Conservation (phyloP, 202 grass and related monocot genomes). For the Musa balbisiana region DNA sequence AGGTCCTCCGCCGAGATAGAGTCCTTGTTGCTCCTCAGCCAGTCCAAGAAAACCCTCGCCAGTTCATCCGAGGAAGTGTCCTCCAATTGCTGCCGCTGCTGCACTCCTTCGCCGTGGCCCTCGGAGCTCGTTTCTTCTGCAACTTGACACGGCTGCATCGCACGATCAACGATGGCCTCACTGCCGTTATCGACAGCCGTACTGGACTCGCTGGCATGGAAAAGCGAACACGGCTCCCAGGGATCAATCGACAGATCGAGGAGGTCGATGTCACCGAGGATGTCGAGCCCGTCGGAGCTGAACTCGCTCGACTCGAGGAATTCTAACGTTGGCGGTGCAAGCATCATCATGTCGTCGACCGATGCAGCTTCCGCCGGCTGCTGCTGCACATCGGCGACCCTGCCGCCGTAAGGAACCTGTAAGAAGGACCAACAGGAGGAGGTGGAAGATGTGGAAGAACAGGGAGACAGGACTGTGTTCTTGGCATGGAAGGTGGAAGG, state of each 20-base stretch:
- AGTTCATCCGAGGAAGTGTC: conserved; percentile 37
- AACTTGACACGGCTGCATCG: not conserved
- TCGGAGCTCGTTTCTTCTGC: not conserved
- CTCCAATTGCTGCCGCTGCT: conserved; percentile 12
- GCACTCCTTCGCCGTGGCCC: not conserved
- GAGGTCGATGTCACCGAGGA: conserved; percentile 52
- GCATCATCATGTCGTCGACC: conserved; percentile 7
- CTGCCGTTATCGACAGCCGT: conserved; percentile 37
- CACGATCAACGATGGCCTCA: conserved; percentile 1
- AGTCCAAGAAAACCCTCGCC: conserved; percentile 80
- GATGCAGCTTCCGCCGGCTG: not conserved
- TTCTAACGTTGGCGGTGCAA: not conserved
- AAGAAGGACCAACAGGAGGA: conserved; percentile 54
- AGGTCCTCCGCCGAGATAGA: conserved; percentile 81
- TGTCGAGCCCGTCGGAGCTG: not conserved
- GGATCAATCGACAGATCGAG: conserved; percentile 48
- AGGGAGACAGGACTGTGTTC: conserved; percentile 1
- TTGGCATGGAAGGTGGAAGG: not conserved
- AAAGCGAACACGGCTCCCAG: conserved; percentile 58
- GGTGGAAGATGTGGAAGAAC: conserved; percentile 30
- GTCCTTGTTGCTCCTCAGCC: conserved; percentile 81
- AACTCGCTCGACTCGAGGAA: not conserved
- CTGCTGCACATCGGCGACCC: not conserved
- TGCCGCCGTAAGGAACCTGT: conserved; percentile 12
- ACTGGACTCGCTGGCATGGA: conserved; percentile 20